Evolutionary conservation across 371 early-diverging fungal species (phyloP), one percentile per base, ranked within the genome.

Genomic region (Mucor velutinosus): DNA sequence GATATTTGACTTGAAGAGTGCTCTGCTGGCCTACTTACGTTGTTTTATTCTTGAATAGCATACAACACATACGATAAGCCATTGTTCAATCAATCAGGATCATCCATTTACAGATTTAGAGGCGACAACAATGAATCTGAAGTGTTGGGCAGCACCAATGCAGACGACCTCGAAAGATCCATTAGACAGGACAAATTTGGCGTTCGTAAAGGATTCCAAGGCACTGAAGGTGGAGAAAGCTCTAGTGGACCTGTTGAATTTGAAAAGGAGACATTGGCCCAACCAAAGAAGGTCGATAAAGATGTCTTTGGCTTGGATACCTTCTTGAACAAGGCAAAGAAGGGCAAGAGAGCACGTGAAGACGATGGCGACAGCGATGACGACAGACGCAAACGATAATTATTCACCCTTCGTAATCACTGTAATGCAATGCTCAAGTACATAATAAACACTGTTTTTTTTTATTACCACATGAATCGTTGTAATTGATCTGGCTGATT

Each of bases 61-160:
- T 95, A 95, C 74, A 88, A 87, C 58, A 70, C 93, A 29, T 95
- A 95, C 64, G 96, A 95, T 75, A 97, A 95, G 77, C 93, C 98
- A 11, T 79, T 98, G 65, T 97, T 97, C 78, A 81, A 80, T 25
- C 88, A 92, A 25, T 81, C 91, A 8, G 80, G 88, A 0, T 83
- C 86, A 23, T 85, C 87, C 37, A 93, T 95, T 37, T 98, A 99
- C 81, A 80, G 92, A 59, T 97, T 95, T 59, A 90, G 88, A 59
- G 80, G 82, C 3, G 87, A 87, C 25, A 79, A 73, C n/a, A 81
- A 69, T 3, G 92, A 90, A 32, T 83, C 86, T 15, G 93, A 91
- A 33, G 81, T 84, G n/a, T 85, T 86, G 60, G 92, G 87, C 15
- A 92, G 86, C 56, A 87, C 87, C 8, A 86, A 80, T 43, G 83